Base-by-base conservation (phyloP, 176 grass and related monocot species). In the Secale cereale region DNA sequence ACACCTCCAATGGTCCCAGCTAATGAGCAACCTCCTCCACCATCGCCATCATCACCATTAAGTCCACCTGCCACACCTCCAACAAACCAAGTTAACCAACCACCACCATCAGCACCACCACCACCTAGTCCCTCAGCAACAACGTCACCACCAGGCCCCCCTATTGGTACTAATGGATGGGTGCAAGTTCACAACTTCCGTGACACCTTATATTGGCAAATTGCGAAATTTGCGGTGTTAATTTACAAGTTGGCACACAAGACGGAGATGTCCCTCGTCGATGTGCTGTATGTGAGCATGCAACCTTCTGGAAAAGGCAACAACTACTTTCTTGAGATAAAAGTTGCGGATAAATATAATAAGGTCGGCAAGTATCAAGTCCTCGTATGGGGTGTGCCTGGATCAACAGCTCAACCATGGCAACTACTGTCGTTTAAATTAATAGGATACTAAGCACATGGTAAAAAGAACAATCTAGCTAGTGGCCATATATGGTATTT, bases 311-410 rank as follows among this genome's bases (percentile, higher is more conserved):
- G 72, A 2, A 77, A 8, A 9, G 86, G 79, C 20, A 82, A 75
- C 17, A 81, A 78, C 62, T 87, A 87, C 22, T 77, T 82, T 46
- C 26, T 87, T 4, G 46, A 70, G n/a, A n/a, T 87, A 10, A 82
- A 82, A 59, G 71, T n/a, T 10, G 86, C 72, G 0, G 86, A 87
- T 22, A 22, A 76, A 60, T 33, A 69, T 8, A 82, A 77, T 7
- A 70, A 61, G 32, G 79, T 87, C 0, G 54, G 63, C 40, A 87
- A 5, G 56, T 87, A 82, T 20, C 27, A 82, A 25, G 63, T 46
- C 0, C 20, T 87, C 6, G 79, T 69, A 15, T 82, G 86, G 79
- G 86, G 86, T 15, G 65, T 87, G 10, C 64, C 80, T 1, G 12
- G 14, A 6, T 78, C 79, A 46, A 87, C 26, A 26, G 28, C 61